Conservation (phyloP, 139 green algal species). For the Parachlorella kessleri region DNA sequence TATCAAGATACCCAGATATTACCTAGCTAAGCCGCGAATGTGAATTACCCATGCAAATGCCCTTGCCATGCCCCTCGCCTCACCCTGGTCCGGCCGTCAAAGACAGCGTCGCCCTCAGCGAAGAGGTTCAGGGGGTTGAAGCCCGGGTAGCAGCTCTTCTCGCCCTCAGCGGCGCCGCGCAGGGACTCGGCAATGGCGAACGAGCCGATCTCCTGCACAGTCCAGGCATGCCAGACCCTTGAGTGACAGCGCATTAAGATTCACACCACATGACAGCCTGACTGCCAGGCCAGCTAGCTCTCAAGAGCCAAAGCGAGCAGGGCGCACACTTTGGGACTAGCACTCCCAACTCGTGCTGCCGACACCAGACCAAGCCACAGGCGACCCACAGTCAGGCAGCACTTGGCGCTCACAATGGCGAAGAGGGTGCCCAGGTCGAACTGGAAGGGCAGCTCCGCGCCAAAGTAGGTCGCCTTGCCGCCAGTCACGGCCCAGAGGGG, state of each 20-base stretch:
- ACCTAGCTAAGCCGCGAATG: too few species aligned
- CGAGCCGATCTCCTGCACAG: conserved; percentile 64
- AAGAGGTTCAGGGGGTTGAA: conserved; percentile 89
- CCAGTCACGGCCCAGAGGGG: conserved; percentile 78
- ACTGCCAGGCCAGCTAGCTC: conserved; percentile 13
- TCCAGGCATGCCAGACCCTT: too few species aligned
- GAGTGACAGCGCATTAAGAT: too few species aligned
- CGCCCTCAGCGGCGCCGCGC: conserved; percentile 64
- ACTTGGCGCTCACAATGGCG: conserved; percentile 48
- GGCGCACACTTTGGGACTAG: too few species aligned
- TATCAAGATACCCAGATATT: too few species aligned
- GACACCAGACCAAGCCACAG: too few species aligned
- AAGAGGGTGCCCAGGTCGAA: conserved; percentile 74
- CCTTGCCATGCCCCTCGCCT: not conserved
- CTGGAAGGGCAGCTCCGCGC: conserved; percentile 72
- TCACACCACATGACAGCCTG: too few species aligned
- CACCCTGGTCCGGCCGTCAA: not conserved
- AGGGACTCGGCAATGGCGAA: conserved; percentile 74
- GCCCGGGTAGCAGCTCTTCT: conserved; percentile 82
- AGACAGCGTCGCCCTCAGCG: not conserved
- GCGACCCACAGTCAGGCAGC: too few species aligned
- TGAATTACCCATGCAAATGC: too few species aligned
- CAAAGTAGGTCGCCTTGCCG: conserved; percentile 77
- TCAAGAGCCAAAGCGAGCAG: too few species aligned
- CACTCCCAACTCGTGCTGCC: too few species aligned